phyloP scores from a whole-genome alignment of 192 early-diverging fungal genomes.

The Backusella tuberculispora region DNA sequence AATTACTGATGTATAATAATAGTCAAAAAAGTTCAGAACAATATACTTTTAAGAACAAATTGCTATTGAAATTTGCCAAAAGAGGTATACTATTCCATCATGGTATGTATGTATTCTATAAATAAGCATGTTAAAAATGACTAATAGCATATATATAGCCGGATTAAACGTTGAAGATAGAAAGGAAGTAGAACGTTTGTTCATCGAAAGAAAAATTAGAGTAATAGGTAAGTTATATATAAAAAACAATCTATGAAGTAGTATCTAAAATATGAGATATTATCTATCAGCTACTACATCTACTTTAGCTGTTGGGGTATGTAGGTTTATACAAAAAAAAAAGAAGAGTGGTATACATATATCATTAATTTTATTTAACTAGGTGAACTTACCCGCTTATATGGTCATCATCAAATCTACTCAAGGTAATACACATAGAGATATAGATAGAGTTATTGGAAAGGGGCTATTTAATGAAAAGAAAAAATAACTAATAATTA shows the following conservation, averaged over 20 bases:
- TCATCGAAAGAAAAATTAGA: conserved; percentile 51
- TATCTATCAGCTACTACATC: conserved; percentile 62
- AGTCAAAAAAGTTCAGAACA: neutral
- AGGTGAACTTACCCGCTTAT: conserved; percentile 77
- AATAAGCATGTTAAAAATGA: neutral
- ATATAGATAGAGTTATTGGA: neutral
- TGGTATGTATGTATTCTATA: conserved; percentile 36
- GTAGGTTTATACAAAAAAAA: neutral
- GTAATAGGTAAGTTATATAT: conserved; percentile 49
- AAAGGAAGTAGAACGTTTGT: conserved; percentile 54
- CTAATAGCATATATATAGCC: conserved; percentile 19
- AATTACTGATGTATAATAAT: neutral
- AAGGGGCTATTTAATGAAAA: neutral
- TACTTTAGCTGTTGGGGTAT: conserved; percentile 72
- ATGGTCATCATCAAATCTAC: conserved; percentile 79
- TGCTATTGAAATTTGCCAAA: conserved; percentile 38
- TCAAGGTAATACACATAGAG: conserved; percentile 20
- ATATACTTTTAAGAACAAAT: conserved; percentile 31
- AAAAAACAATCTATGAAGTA: neutral
- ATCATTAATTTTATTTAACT: neutral
- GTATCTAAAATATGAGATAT: neutral
- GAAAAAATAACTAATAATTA: neutral
- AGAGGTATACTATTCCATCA: conserved; percentile 75
- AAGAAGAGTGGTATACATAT: neutral
- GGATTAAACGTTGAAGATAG: conserved; percentile 48